phyloP scores from a whole-genome alignment of 2,329 filamentous ascomycete species.

The Dactylellina cionopaga region DNA sequence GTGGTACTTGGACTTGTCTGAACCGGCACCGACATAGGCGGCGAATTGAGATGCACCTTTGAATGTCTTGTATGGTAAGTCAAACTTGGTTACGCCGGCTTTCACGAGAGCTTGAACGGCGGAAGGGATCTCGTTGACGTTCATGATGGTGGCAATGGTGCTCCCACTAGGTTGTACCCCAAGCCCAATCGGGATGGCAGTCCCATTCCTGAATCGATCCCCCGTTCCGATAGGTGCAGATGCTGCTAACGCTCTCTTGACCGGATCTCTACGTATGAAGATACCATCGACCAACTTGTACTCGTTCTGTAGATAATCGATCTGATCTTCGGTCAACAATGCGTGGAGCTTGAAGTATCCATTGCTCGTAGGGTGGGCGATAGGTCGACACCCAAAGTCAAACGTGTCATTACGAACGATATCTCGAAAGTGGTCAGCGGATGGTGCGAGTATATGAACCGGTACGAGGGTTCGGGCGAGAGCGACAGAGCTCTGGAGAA shows the following conservation, averaged over 20 bases:
- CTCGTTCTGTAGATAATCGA: slow-evolving; percentile 16
- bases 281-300: slow-evolving; percentile 4
- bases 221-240: slow-evolving; percentile 54
- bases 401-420: slow-evolving; percentile 23
- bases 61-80: slow-evolving; percentile 63
- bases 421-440: slow-evolving; percentile 4
- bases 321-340: slow-evolving; percentile 17
- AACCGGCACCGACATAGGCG: slow-evolving; percentile 63
- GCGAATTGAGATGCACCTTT: slow-evolving; percentile 62
- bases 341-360: slow-evolving; percentile 17
- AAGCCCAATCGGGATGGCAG: slow-evolving; percentile 61
- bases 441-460: slow-evolving; percentile 19
- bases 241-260: slow-evolving; percentile 1
- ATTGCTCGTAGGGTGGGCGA: slow-evolving; percentile 6
- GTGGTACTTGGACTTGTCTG: slow-evolving; percentile 62
- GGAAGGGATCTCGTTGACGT: slow-evolving; percentile 63
- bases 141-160: slow-evolving; percentile 63
- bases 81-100: slow-evolving; percentile 61
- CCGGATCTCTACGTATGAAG: slow-evolving; percentile 1
- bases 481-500: slow-evolving; percentile 13
- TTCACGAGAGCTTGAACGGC: slow-evolving; percentile 63
- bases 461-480: slow-evolving; percentile 14
- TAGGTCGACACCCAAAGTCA: slow-evolving; percentile 11
- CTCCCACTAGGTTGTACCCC: slow-evolving; percentile 59
- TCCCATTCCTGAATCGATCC: slow-evolving; percentile 62